Conservation (phyloP, 2,329 filamentous ascomycete genomes). For the Emydomyces testavorans region DNA sequence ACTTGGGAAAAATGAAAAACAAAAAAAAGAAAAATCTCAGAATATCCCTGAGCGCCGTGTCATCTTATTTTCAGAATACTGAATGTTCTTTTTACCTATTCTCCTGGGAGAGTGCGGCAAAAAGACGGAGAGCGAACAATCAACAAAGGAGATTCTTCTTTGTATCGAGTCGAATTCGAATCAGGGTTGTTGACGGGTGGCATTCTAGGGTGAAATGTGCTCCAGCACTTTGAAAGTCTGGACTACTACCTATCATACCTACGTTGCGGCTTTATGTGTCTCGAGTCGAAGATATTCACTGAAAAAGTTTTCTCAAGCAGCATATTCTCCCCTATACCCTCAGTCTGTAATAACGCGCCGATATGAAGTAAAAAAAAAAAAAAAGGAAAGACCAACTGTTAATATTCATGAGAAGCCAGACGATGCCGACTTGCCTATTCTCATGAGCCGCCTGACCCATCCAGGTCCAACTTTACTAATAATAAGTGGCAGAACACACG, state of each 20-base stretch:
- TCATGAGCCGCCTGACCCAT: no score
- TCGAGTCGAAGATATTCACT: neutral
- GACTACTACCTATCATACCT: neutral
- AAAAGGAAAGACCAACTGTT: no score
- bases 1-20: no score
- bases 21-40: neutral
- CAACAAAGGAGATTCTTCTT: neutral
- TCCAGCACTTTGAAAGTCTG: no score
- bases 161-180: neutral
- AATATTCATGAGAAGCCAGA: neutral
- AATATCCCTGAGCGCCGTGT: neutral
- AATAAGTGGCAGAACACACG: no score
- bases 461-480: no score
- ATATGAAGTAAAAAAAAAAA: neutral
- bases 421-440: neutral
- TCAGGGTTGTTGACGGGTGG: neutral
- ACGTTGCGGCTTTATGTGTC: conserved; percentile 5
- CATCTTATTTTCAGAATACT: neutral
- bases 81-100: neutral
- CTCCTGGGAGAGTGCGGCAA: neutral
- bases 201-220: neutral
- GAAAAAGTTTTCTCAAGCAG: neutral
- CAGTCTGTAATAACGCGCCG: neutral
- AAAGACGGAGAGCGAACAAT: neutral
- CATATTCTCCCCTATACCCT: neutral